Evolutionary conservation across 164 flowering plant species (phyloP), one percentile per base, ranked within the genome.

Genomic region (Magnolia changhungtana): DNA sequence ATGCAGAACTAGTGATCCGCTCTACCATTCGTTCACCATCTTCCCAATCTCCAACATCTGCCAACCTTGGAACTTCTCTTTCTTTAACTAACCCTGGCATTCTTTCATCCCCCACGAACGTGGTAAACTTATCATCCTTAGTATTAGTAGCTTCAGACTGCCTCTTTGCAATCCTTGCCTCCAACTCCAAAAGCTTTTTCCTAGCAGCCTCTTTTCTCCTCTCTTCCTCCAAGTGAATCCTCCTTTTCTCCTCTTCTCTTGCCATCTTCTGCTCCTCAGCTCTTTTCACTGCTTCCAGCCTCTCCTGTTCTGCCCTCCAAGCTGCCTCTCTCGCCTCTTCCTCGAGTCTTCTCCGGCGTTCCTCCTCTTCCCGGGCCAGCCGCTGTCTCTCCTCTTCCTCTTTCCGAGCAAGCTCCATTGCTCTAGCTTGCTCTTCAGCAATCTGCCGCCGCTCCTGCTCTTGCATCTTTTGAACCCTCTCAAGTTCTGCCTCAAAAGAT

Each of bases 401-500:
- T 82, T 88, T 88, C 23, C 91, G 90, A 76, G 96, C 94, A 74
- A 86, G 81, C 80, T 96, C 97, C 82, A 90, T 59, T 24, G 91
- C 98, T 78, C 90, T 88, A 80, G 90, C 94, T 80, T 92, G 98
- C 81, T 94, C 98, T 78, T 91, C 98, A 78, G 91, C 79, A 21
- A 88, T 76, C 63, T 90, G 83, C 78, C 88, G 95, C 59, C 98
- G 80, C 79, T 94, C 97, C 85, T 86, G 91, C 86, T 96, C 98
- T 81, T 96, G 98, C 86, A 94, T 86, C 84, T 83, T 88, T 81
- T 96, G 99, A 81, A 94, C 98, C 77, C 94, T 87, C 84, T 96
- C 99, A 72, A 96, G 94, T 80, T 96, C 99, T 72, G 98, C 98
- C 88, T 96, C 99, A 85, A 96, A 96, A 63, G 99, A 94, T 81